These are phyloP conservation scores for Amauroascus niger DNA, from an alignment of 2,329 filamentous ascomycete genomes.

Conservation along the genomic window DNA sequence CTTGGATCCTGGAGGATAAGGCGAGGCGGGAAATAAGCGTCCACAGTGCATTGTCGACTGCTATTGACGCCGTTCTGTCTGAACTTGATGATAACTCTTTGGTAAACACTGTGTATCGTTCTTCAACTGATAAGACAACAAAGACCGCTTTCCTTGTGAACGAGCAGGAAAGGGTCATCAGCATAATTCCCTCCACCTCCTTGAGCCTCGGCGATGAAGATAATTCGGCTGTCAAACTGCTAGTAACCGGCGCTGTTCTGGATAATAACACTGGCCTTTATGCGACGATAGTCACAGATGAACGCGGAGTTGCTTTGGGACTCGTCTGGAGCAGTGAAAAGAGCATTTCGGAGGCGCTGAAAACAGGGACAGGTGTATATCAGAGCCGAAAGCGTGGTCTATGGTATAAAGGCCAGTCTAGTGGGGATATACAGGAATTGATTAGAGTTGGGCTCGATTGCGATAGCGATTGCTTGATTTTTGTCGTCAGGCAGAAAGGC, in stretches of 20 bases:
- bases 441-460: constrained; percentile 80
- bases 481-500: constrained; percentile 81
- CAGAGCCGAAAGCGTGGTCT: constrained; percentile 90
- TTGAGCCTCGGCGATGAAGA: constrained; percentile 59
- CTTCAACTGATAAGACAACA: constrained; percentile 31
- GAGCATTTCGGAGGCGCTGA: constrained; percentile 76
- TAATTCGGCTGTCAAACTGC: constrained; percentile 56
- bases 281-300: constrained; percentile 83
- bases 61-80: constrained; percentile 26
- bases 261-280: constrained; percentile 77
- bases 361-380: constrained; percentile 76
- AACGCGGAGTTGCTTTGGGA: constrained; percentile 72
- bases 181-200: constrained; percentile 60
- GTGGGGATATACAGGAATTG: constrained; percentile 85
- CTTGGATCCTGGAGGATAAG: constrained; percentile 31
- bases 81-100: constrained; percentile 32
- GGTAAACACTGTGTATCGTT: constrained; percentile 32
- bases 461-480: constrained; percentile 84
- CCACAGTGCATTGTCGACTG: constrained; percentile 18
- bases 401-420: constrained; percentile 94
- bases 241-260: constrained; percentile 65
- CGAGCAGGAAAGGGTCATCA: constrained; percentile 48
- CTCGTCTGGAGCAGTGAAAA: constrained; percentile 90
- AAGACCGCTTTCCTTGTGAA: constrained; percentile 43
- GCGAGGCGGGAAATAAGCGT: constrained; percentile 32